Base-by-base conservation (phyloP, 345 rosid species). In the Mangifera indica region DNA sequence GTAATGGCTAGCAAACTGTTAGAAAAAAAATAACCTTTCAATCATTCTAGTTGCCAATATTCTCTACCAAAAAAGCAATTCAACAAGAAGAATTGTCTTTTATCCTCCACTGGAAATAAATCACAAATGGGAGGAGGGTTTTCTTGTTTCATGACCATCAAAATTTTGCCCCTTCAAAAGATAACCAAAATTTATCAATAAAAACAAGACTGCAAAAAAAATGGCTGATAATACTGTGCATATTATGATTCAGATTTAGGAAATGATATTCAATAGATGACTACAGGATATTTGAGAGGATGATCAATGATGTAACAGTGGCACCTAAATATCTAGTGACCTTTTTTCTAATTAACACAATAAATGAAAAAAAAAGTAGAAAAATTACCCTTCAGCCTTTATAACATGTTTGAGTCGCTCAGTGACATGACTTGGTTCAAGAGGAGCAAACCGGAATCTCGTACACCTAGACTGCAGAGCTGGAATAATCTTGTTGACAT, bases 391-490 rank as follows among this genome's bases (percentile, higher is more conserved):
- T 84, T 95, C 99, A 71, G 90, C 84, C 66, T 85, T 75, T 75
- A 88, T 68, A 32, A 95, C 98, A 83, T 89, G 90, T 67, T 87
- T 95, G 68, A 92, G 97, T 66, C 98, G 90, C 74, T 87, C 91
- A 59, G 81, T 76, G 60, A 95, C 88, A 75, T 91, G 87, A 74
- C 78, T 66, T 70, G 85, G 81, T 77, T 92, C 93, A 76, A 95
- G 99, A 61, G 99, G 99, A 21, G 99, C 92, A 82, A 92, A 95
- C 54, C 98, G 85, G 76, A 95, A 95, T 48, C 99, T 88, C 54
- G 99, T 95, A 77, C 97, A 95, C 84, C 99, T 85, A 52, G 99
- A 95, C 78, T 95, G 98, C 67, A 95, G 81, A 49, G 99, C 99
- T 26, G 99, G 97, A 77, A 95, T 95, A 76, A 95, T 91, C 89